Conservation (phyloP, 768 basidiomycete species). For the Mycena vitilis region DNA sequence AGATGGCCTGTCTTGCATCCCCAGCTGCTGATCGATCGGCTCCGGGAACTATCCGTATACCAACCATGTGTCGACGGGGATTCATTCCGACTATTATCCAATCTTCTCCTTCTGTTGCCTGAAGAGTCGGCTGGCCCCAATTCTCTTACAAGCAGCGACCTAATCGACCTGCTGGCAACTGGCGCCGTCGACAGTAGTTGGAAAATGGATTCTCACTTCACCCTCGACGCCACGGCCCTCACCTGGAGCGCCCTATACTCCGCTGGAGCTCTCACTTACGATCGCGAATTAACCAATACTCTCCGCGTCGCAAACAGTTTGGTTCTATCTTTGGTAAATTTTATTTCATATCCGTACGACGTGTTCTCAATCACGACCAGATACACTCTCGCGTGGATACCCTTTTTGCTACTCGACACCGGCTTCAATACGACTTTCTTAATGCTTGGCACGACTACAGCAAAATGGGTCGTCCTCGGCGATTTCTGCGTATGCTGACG, state of each 20-base stretch:
- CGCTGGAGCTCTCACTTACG: conserved; percentile 21
- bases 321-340: too few species aligned
- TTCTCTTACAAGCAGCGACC: neutral
- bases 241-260: conserved; percentile 21
- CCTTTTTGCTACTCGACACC: too few species aligned
- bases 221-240: conserved; percentile 5
- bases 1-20: conserved; percentile 12
- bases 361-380: too few species aligned
- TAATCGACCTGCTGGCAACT: conserved; percentile 26
- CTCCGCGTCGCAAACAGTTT: too few species aligned
- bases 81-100: conserved; percentile 1
- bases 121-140: neutral
- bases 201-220: neutral
- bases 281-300: neutral
- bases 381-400: too few species aligned
- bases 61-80: too few species aligned
- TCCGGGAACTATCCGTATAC: neutral
- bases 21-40: neutral
- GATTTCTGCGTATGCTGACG: too few species aligned
- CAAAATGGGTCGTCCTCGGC: too few species aligned
- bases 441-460: too few species aligned
- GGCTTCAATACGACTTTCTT: too few species aligned
- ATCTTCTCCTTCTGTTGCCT: conserved; percentile 7
- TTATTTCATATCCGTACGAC: too few species aligned
- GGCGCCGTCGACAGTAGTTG: conserved; percentile 7